phyloP scores from a whole-genome alignment of 2,329 filamentous ascomycete genomes.

The Claviceps monticola region DNA sequence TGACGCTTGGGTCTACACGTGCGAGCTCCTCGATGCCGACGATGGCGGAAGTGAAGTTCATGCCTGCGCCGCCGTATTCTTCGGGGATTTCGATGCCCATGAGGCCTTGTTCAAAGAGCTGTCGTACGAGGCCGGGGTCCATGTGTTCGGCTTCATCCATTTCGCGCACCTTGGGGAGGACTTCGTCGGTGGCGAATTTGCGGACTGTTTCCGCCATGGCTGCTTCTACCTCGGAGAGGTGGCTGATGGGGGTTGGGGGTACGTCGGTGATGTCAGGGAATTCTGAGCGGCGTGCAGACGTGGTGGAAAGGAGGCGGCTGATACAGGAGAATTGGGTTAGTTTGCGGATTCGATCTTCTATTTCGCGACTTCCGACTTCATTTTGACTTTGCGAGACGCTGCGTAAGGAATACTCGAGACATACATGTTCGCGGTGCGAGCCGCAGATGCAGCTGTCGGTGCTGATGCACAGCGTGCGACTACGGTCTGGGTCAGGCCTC shows the following conservation, averaged over 20 bases:
- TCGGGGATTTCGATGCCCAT: slow-evolving; percentile 98
- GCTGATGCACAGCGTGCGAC: slow-evolving; percentile 4
- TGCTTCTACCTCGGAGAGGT: slow-evolving; percentile 77
- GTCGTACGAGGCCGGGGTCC: slow-evolving; percentile 78
- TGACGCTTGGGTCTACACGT: slow-evolving; percentile 84
- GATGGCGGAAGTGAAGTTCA: slow-evolving; percentile 97
- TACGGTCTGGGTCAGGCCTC: slow-evolving; percentile 19
- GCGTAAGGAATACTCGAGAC: not conserved
- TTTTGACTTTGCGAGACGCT: no score
- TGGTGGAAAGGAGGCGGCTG: slow-evolving; percentile 46
- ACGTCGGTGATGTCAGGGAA: slow-evolving; percentile 55
- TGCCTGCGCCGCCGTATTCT: slow-evolving; percentile 65
- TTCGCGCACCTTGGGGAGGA: slow-evolving; percentile 81
- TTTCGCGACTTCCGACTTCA: no score
- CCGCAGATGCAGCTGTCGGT: not conserved
- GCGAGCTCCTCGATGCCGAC: slow-evolving; percentile 95
- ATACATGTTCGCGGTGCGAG: slow-evolving; percentile 12
- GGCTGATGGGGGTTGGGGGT: slow-evolving; percentile 81
- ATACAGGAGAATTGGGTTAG: not conserved
- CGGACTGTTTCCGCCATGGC: slow-evolving; percentile 82
- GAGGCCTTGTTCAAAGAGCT: slow-evolving; percentile 90
- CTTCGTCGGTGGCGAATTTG: slow-evolving; percentile 80
- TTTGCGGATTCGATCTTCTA: no score
- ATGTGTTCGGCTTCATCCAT: slow-evolving; percentile 97
- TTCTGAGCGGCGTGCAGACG: slow-evolving; percentile 34